These are phyloP conservation scores for Wallacemonas rigidus DNA, from an alignment of 208 protist genomes.

Conservation along the genomic window DNA sequence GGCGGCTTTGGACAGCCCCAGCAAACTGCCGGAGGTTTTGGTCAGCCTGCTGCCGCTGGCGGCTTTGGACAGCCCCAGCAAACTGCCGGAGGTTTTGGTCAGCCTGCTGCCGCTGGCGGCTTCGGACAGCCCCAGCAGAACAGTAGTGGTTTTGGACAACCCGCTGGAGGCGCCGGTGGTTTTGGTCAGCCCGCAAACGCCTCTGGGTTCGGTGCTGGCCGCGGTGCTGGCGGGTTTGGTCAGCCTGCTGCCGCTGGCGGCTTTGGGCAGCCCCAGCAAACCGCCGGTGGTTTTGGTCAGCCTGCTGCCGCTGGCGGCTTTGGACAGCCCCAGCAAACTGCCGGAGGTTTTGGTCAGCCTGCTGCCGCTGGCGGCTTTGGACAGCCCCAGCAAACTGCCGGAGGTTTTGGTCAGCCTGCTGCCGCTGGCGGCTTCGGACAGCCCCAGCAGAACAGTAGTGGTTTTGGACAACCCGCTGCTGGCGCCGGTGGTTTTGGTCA, in stretches of 20 bases:
- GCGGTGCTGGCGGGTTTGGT: constrained; percentile 26
- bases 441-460: constrained; percentile 24
- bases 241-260: constrained; percentile 27
- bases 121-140: constrained; percentile 34
- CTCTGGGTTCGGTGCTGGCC: neutral
- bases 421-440: constrained; percentile 43
- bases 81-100: constrained; percentile 33
- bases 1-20: constrained; percentile 30
- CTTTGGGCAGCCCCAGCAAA: constrained; percentile 34
- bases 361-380: constrained; percentile 35
- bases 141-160: constrained; percentile 39
- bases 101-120: constrained; percentile 32
- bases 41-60: constrained; percentile 25
- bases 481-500: constrained; percentile 29
- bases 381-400: constrained; percentile 23
- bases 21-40: constrained; percentile 26
- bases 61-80: constrained; percentile 40
- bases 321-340: constrained; percentile 16
- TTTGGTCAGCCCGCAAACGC: constrained; percentile 23
- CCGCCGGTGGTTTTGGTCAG: constrained; percentile 26
- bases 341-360: constrained; percentile 30
- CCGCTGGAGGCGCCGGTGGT: constrained; percentile 13
- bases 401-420: constrained; percentile 36
- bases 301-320: constrained; percentile 24
- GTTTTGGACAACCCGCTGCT: constrained; percentile 33